Percentiles rank a stretch among this genome's conserved stretches.
Evolutionary conservation across 176 grass and related monocot genomes (phyloP).

Genomic region (Puya raimondii): DNA sequence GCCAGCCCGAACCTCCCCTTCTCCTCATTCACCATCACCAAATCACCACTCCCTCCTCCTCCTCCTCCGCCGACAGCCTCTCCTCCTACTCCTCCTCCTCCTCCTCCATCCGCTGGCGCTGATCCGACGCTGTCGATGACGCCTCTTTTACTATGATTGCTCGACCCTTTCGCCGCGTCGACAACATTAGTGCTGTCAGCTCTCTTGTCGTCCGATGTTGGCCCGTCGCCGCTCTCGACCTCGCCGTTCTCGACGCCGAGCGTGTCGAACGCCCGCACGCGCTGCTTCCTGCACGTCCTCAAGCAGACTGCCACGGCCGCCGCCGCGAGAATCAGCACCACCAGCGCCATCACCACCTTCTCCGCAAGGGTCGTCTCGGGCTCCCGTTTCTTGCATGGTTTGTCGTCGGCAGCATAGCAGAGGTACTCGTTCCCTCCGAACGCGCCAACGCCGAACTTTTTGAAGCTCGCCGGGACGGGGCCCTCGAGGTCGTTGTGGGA

Average conservation of each 20-base stretch:
- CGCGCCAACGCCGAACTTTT: constrained; percentile 40
- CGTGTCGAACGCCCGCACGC: constrained; percentile 8
- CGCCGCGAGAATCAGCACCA: constrained; percentile 2
- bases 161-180: background rate
- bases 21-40: constrained; percentile 63
- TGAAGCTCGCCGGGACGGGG: constrained; percentile 44
- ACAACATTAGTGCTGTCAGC: too few relatives aligned
- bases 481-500: constrained; percentile 69
- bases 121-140: background rate
- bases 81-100: constrained; percentile 15
- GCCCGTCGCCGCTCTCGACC: too few relatives aligned
- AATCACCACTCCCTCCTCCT: constrained; percentile 16
- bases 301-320: constrained; percentile 9
- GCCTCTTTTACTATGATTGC: background rate
- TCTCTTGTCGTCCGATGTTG: too few relatives aligned
- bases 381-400: constrained; percentile 30
- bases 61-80: constrained; percentile 6
- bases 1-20: constrained; percentile 62
- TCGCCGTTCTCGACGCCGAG: constrained; percentile 16
- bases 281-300: background rate
- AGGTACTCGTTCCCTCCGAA: constrained; percentile 55
- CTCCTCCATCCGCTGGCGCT: constrained; percentile 25
- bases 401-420: constrained; percentile 20
- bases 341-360: constrained; percentile 6
- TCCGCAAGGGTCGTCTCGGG: background rate